A percentile compares a stretch with the other conserved stretches of the same genome.
Evolutionary conservation across 305 asterid species (phyloP).

Genomic region (Solanum hybrid): DNA sequence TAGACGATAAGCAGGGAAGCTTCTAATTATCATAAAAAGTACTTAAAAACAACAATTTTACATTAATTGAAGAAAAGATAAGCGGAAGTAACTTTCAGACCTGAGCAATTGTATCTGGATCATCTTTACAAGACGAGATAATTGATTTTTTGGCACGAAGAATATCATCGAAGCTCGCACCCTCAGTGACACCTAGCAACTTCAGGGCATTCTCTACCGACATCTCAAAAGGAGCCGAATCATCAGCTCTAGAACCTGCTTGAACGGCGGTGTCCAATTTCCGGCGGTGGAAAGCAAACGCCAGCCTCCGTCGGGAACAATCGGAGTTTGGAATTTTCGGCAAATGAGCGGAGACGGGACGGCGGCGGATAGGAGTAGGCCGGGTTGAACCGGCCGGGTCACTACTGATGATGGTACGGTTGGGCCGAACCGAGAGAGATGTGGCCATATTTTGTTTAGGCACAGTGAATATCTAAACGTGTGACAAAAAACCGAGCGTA

Average conservation of each 20-base stretch:
- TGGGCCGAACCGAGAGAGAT: constrained; percentile 66
- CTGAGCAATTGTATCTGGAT: constrained; percentile 27
- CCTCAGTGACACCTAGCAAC: constrained; percentile 76
- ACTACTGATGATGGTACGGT: constrained; percentile 28
- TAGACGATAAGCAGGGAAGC: neutral
- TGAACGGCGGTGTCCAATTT: constrained; percentile 29
- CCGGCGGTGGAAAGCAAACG: constrained; percentile 31
- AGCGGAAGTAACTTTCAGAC: neutral
- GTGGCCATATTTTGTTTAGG: constrained; percentile 46
- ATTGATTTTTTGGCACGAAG: constrained; percentile 80
- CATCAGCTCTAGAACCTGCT: constrained; percentile 92
- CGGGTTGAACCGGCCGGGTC: constrained; percentile 29
- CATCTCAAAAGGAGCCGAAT: constrained; percentile 91
- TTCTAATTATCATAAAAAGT: neutral
- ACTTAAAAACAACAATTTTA: neutral
- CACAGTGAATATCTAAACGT: neutral
- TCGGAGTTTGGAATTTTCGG: constrained; percentile 14
- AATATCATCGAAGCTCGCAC: constrained; percentile 90
- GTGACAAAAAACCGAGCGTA: neutral
- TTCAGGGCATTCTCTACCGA: constrained; percentile 87
- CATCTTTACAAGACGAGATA: constrained; percentile 64
- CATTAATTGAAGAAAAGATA: neutral
- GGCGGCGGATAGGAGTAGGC: constrained; percentile 18
- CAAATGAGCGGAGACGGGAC: constrained; percentile 2
- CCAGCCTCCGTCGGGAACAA: constrained; percentile 13